These are phyloP conservation scores for Volvox carteri DNA, from an alignment of 163 green algal genomes.

Conservation along the genomic window DNA sequence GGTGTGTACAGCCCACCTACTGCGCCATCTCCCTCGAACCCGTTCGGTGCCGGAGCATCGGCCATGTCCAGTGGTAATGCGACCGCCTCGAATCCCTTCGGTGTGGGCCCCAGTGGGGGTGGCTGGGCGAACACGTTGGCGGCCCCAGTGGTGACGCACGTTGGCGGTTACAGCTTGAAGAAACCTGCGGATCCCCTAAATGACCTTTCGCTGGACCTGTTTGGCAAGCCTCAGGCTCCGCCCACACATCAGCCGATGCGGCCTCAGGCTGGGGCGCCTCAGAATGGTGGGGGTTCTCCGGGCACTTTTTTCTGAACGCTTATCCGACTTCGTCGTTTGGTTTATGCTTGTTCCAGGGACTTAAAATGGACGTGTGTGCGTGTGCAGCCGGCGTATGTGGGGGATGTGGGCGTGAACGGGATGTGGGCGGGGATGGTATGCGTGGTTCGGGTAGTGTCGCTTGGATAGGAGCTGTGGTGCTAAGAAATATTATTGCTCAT, in stretches of 20 bases:
- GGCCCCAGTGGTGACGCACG: constrained; percentile 6
- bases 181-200: constrained; percentile 49
- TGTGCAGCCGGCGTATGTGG: no score
- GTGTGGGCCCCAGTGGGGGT: neutral
- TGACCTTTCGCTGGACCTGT: constrained; percentile 50
- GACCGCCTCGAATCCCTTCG: constrained; percentile 36
- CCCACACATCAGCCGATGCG: constrained; percentile 49
- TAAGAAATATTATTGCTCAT: no score
- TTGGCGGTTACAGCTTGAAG: constrained; percentile 54
- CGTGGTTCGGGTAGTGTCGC: no score
- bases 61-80: neutral
- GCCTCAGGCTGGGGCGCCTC: neutral
- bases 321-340: no score
- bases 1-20: constrained; percentile 40
- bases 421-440: no score
- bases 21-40: constrained; percentile 18
- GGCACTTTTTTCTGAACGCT: constrained; percentile 20
- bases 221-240: constrained; percentile 53
- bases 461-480: no score
- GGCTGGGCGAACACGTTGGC: neutral
- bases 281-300: constrained; percentile 36
- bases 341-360: no score
- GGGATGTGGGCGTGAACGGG: no score
- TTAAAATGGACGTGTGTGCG: no score
- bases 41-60: neutral